phyloP scores from a whole-genome alignment of 2,329 filamentous ascomycete species.

The Neocucurbitaria cava region DNA sequence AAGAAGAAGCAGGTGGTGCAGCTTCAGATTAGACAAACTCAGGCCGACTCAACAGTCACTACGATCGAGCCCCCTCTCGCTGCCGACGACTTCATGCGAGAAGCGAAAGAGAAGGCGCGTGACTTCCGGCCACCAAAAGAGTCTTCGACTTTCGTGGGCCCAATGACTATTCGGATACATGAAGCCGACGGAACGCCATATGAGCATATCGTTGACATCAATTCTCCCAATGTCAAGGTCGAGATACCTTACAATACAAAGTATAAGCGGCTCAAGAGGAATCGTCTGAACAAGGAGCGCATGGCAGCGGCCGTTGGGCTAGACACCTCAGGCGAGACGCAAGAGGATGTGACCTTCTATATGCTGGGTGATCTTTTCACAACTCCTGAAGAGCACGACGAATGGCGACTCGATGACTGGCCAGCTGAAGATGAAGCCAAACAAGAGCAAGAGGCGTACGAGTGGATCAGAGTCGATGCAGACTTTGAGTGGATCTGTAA shows the following conservation, averaged over 20 bases:
- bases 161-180: slow-evolving; percentile 97
- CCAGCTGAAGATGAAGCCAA: slow-evolving; percentile 83
- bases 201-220: slow-evolving; percentile 96
- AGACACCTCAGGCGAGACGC: slow-evolving; percentile 66
- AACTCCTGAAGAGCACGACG: slow-evolving; percentile 76
- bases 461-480: slow-evolving; percentile 97
- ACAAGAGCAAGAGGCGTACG: slow-evolving; percentile 96
- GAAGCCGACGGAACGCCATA: slow-evolving; percentile 98
- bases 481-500: slow-evolving; percentile 98
- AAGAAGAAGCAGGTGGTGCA: slow-evolving; percentile 97
- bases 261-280: slow-evolving; percentile 95
- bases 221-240: slow-evolving; percentile 82
- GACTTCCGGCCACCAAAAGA: slow-evolving; percentile 72
- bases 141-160: slow-evolving; percentile 86
- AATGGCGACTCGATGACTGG: slow-evolving; percentile 91
- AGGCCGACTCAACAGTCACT: slow-evolving; percentile 37
- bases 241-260: slow-evolving; percentile 99
- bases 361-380: slow-evolving; percentile 91
- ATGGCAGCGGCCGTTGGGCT: slow-evolving; percentile 68
- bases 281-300: slow-evolving; percentile 80
- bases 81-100: slow-evolving; percentile 79
- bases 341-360: slow-evolving; percentile 86
- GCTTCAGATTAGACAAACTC: slow-evolving; percentile 78
- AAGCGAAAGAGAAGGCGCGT: slow-evolving; percentile 79
- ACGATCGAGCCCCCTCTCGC: slow-evolving; percentile 57